Percentiles rank a stretch among this genome's conserved stretches.
These are phyloP conservation scores for Mucor piriformis DNA, from an alignment of 371 early-diverging fungal species.

Conservation along the genomic window DNA sequence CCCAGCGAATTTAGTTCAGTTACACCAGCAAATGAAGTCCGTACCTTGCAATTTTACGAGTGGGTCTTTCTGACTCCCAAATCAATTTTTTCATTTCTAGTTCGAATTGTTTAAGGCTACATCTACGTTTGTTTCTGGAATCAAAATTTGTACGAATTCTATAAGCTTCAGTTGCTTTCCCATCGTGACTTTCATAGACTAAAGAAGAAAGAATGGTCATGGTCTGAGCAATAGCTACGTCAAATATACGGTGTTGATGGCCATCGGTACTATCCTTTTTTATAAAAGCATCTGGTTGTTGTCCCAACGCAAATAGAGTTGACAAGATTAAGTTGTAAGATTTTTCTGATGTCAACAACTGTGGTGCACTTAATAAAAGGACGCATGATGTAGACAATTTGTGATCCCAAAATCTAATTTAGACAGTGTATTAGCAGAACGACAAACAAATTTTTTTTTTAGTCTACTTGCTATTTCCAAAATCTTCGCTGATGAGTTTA, in stretches of 20 bases:
- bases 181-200: slow-evolving; percentile 53
- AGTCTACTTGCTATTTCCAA: slow-evolving; percentile 17
- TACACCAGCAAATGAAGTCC: slow-evolving; percentile 50
- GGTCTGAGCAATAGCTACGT: slow-evolving; percentile 38
- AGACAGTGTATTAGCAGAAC: background rate
- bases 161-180: slow-evolving; percentile 37
- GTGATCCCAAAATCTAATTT: slow-evolving; percentile 32
- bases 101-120: slow-evolving; percentile 2
- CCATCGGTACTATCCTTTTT: background rate
- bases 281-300: background rate
- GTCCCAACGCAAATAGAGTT: slow-evolving; percentile 28
- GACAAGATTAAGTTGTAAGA: slow-evolving; percentile 14
- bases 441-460: background rate
- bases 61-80: slow-evolving; percentile 32
- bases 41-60: slow-evolving; percentile 32
- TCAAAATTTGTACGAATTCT: background rate
- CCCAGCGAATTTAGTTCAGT: slow-evolving; percentile 54
- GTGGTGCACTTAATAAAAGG: slow-evolving; percentile 20
- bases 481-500: slow-evolving; percentile 21
- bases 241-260: slow-evolving; percentile 30
- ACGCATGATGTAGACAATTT: slow-evolving; percentile 21
- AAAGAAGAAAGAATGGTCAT: slow-evolving; percentile 31
- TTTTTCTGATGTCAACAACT: slow-evolving; percentile 24
- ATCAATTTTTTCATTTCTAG: slow-evolving; percentile 17
- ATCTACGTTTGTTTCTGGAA: background rate